Percentiles rank a stretch among this genome's conserved stretches.
phyloP scores from a whole-genome alignment of 768 basidiomycete genomes.

The Goffeauzyma gilvescens region DNA sequence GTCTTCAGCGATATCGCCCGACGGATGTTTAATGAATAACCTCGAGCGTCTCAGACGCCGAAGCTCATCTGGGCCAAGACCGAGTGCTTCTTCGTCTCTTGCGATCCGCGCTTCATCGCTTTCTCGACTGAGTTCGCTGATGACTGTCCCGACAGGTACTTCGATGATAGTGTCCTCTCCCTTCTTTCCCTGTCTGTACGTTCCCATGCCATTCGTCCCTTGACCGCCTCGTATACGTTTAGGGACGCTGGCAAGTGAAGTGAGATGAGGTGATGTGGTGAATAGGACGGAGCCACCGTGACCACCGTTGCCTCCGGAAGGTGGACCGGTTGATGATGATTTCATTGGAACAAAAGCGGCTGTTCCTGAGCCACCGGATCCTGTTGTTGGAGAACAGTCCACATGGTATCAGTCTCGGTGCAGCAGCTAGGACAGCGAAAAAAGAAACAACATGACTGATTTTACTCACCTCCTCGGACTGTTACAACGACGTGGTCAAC shows the following conservation, averaged over 20 bases:
- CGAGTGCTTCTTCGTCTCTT: conserved; percentile 48
- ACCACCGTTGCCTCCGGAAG: conserved; percentile 85
- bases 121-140: conserved; percentile 47
- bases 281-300: conserved; percentile 74
- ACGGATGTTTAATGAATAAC: conserved; percentile 19
- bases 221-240: conserved; percentile 48
- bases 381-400: conserved; percentile 33
- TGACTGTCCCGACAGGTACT: conserved; percentile 79
- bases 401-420: not conserved
- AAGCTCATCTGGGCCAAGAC: conserved; percentile 37
- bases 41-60: conserved; percentile 15
- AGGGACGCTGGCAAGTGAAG: conserved; percentile 54
- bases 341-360: conserved; percentile 86
- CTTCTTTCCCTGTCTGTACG: conserved; percentile 65
- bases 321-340: conserved; percentile 61
- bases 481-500: conserved; percentile 66
- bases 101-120: conserved; percentile 47
- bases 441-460: not conserved
- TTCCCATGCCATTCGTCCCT: conserved; percentile 60
- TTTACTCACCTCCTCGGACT: conserved; percentile 50
- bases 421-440: not conserved
- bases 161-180: conserved; percentile 54
- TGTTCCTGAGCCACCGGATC: conserved; percentile 74
- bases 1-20: conserved; percentile 13
- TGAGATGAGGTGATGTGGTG: conserved; percentile 54